phyloP scores from a whole-genome alignment of 2,329 filamentous ascomycete species.

The Didymella lethalis region DNA sequence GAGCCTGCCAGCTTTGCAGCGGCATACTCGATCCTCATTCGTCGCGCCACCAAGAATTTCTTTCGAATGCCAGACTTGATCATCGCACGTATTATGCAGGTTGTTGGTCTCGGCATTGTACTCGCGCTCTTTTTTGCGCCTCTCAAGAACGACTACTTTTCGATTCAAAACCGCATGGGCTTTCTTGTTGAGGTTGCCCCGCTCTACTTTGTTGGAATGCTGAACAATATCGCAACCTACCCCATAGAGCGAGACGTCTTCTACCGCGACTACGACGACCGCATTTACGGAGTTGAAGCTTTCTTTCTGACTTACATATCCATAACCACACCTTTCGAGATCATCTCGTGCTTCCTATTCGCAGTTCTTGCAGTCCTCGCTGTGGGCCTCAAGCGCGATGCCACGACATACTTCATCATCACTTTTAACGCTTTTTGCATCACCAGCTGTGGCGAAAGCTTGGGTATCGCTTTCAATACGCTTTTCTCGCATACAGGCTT shows the following conservation, averaged over 20 bases:
- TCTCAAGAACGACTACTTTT: slow-evolving; percentile 71
- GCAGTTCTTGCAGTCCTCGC: slow-evolving; percentile 70
- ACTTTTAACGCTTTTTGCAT: slow-evolving; percentile 76
- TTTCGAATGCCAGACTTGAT: slow-evolving; percentile 50
- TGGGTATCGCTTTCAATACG: slow-evolving; percentile 83
- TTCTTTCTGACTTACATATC: slow-evolving; percentile 75
- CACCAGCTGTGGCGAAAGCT: slow-evolving; percentile 75
- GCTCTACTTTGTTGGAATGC: slow-evolving; percentile 76
- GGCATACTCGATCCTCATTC: slow-evolving; percentile 72
- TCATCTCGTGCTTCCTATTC: slow-evolving; percentile 70
- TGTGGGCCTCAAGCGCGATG: slow-evolving; percentile 69
- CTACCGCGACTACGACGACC: slow-evolving; percentile 77
- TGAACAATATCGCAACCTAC: slow-evolving; percentile 80
- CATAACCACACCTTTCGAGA: slow-evolving; percentile 76
- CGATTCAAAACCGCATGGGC: slow-evolving; percentile 76
- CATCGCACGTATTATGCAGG: slow-evolving; percentile 50
- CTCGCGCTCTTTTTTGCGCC: slow-evolving; percentile 69
- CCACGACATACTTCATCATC: slow-evolving; percentile 70
- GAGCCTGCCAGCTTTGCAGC: slow-evolving; percentile 67
- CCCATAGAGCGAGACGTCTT: slow-evolving; percentile 77
- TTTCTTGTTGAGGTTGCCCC: slow-evolving; percentile 76
- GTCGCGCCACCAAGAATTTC: slow-evolving; percentile 71
- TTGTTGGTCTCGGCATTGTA: slow-evolving; percentile 48
- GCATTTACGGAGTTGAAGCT: slow-evolving; percentile 73
- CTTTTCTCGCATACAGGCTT: slow-evolving; percentile 78